Base-by-base conservation (phyloP, 768 basidiomycete species). In the Lactifluus hygrophoroides region DNA sequence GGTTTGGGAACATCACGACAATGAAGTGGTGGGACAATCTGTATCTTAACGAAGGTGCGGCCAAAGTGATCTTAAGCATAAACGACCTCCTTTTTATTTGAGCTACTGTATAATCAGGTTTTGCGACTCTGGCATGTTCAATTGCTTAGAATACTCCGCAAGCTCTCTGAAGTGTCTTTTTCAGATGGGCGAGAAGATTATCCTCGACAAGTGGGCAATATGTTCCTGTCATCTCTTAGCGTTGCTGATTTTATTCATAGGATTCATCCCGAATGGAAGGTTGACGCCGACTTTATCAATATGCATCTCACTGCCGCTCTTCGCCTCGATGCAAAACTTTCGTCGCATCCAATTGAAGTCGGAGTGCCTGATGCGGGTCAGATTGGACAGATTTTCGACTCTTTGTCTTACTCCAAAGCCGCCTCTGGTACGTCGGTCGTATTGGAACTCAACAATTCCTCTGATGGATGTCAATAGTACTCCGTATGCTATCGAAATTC, bases 21-120 rank as follows among this genome's bases (percentile, higher is more conserved):
- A 94, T 94, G 92, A 82, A 82, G 66, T 92, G 90, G 90, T 93
- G 90, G 89, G 83, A 88, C 61, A 85, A 88, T 69, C 76, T 91
- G 48, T 89, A 88, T 70, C 72, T 90, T 57, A 90, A 88, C 62
- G 88, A 90, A 80, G 86, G 83, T 81, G 91, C 93, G 69, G 89
- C 11, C 16, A 17, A 19, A 21, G 19, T 23, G 19, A 9, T 17
- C 28, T 49, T 54, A 28, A 17, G 8, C 40, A 40, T 40, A 1
- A 27, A 9, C 38, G 7, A 19, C 46, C 25, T 27, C 35, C 43
- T 61, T 60, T n/a, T 60, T 34, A 61, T 49, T 40, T 46, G 40
- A 21, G 13, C n/a, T n/a, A n/a, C n/a, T n/a, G 8, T 55, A 25
- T 64, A 86, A 82, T 86, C 90, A 89, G 93, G 93, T 64, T 94